phyloP scores from a whole-genome alignment of 495 filamentous ascomycete species.

The Immersiella caudata region DNA sequence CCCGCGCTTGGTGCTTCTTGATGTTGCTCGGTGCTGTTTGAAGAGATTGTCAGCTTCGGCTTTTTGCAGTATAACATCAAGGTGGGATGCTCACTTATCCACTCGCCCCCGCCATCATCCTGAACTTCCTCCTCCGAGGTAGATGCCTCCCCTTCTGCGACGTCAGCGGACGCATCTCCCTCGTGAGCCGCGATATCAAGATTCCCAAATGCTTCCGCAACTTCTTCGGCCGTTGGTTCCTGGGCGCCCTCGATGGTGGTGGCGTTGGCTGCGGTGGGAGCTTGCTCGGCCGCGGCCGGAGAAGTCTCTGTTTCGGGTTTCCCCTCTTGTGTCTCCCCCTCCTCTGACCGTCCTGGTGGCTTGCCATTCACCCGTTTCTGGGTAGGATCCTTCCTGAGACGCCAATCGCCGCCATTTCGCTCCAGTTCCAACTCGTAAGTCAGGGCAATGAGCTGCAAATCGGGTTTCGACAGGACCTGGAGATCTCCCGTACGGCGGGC shows the following conservation, averaged over 20 bases:
- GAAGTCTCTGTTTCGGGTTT: slow-evolving; percentile 21
- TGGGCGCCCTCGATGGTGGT: background rate
- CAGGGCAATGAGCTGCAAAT: slow-evolving; percentile 86
- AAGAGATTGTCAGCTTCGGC: slow-evolving; percentile 6
- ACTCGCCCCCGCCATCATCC: slow-evolving; percentile 47
- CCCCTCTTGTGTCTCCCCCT: slow-evolving; percentile 10
- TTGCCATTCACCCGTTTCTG: slow-evolving; percentile 77
- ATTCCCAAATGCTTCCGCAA: slow-evolving; percentile 23
- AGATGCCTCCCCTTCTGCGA: slow-evolving; percentile 66
- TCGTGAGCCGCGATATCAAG: slow-evolving; percentile 18
- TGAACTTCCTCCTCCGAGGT: slow-evolving; percentile 24
- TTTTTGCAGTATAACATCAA: background rate
- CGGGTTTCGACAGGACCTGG: slow-evolving; percentile 79
- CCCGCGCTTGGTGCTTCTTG: slow-evolving; percentile 75
- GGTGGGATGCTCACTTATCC: slow-evolving; percentile 65
- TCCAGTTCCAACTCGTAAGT: slow-evolving; percentile 91
- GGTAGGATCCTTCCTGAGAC: slow-evolving; percentile 72
- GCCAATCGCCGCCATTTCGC: slow-evolving; percentile 76
- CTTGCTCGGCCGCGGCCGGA: slow-evolving; percentile 12
- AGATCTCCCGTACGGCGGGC: slow-evolving; percentile 88
- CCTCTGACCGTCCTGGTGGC: slow-evolving; percentile 50
- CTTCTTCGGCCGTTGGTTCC: slow-evolving; percentile 17
- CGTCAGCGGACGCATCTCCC: slow-evolving; percentile 52
- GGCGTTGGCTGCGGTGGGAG: slow-evolving; percentile 20
- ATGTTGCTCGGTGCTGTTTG: slow-evolving; percentile 73